Percentiles rank a stretch among this genome's conserved stretches.
Evolutionary conservation across 1,284 basidiomycete genomes (phyloP).

Genomic region (Sanghuangporus sanghuang): DNA sequence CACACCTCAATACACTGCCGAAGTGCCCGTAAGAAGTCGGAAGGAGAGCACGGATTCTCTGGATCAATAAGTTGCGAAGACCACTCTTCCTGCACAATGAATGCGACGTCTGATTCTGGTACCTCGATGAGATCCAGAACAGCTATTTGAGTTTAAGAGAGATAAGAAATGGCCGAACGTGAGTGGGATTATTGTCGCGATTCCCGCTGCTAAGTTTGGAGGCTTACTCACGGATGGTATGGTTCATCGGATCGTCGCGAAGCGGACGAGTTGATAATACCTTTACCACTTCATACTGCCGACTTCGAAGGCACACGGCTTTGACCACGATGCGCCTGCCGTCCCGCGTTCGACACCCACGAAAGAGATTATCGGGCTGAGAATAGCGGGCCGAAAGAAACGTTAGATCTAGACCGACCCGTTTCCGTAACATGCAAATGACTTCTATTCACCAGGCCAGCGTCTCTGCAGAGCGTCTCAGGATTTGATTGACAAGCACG

Average conservation of each 20-base stretch:
- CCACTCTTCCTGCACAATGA: conserved; percentile 79
- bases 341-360: conserved; percentile 49
- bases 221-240: conserved; percentile 59
- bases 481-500: conserved; percentile 28
- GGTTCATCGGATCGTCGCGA: conserved; percentile 59
- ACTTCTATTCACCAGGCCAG: conserved; percentile 50
- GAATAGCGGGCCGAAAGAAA: not conserved
- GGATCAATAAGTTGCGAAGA: conserved; percentile 49
- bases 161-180: conserved; percentile 7
- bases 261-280: conserved; percentile 47
- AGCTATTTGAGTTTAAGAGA: conserved; percentile 34
- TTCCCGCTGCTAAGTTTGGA: not conserved
- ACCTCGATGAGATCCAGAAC: conserved; percentile 58
- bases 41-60: conserved; percentile 44
- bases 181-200: too few species aligned
- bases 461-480: conserved; percentile 59
- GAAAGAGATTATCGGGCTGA: conserved; percentile 67
- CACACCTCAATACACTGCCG: conserved; percentile 60
- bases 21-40: conserved; percentile 49
- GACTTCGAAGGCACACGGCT: conserved; percentile 56
- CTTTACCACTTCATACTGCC: conserved; percentile 55
- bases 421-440: not conserved
- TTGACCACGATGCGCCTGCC: conserved; percentile 56
- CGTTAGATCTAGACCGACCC: not conserved
- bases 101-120: conserved; percentile 45